Percentiles rank a stretch among this genome's conserved stretches.
phyloP scores from a whole-genome alignment of 805 yeast genomes.

The Candida ponderosae region DNA sequence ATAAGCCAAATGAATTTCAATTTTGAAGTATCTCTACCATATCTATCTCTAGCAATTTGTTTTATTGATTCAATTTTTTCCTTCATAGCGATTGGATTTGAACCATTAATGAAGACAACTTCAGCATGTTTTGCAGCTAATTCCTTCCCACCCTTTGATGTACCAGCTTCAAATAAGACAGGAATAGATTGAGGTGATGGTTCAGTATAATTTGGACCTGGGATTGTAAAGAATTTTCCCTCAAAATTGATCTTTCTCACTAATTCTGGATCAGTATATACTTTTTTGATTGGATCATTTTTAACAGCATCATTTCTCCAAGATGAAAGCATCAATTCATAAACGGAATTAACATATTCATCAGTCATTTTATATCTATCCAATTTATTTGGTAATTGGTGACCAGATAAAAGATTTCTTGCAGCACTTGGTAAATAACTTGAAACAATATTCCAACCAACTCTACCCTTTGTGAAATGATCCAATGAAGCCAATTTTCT shows the following conservation, averaged over 20 bases:
- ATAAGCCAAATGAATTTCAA: slow-evolving; percentile 31
- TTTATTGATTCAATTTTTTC: slow-evolving; percentile 24
- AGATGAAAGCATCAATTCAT: slow-evolving; percentile 28
- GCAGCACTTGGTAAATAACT: slow-evolving; percentile 34
- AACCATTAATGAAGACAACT: slow-evolving; percentile 30
- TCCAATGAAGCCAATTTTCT: slow-evolving; percentile 33
- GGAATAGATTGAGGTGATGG: slow-evolving; percentile 39
- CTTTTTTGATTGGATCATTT: slow-evolving; percentile 15
- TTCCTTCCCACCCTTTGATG: slow-evolving; percentile 31
- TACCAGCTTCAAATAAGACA: slow-evolving; percentile 36
- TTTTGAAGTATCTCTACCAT: slow-evolving; percentile 27
- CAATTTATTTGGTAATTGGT: slow-evolving; percentile 26
- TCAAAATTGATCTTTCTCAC: slow-evolving; percentile 29
- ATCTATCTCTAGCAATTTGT: slow-evolving; percentile 24
- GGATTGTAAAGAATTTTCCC: slow-evolving; percentile 32
- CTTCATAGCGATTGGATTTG: slow-evolving; percentile 23
- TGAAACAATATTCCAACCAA: slow-evolving; percentile 37
- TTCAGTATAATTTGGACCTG: slow-evolving; percentile 32
- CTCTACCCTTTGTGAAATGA: slow-evolving; percentile 31
- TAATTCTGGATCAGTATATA: slow-evolving; percentile 26
- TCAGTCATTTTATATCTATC: slow-evolving; percentile 32
- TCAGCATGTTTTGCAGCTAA: slow-evolving; percentile 38
- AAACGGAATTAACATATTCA: slow-evolving; percentile 30
- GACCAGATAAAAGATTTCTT: slow-evolving; percentile 26
- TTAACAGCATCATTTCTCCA: slow-evolving; percentile 30